Conservation (phyloP, 352 stramenopile genomes). For the Phytophthora idaei region DNA sequence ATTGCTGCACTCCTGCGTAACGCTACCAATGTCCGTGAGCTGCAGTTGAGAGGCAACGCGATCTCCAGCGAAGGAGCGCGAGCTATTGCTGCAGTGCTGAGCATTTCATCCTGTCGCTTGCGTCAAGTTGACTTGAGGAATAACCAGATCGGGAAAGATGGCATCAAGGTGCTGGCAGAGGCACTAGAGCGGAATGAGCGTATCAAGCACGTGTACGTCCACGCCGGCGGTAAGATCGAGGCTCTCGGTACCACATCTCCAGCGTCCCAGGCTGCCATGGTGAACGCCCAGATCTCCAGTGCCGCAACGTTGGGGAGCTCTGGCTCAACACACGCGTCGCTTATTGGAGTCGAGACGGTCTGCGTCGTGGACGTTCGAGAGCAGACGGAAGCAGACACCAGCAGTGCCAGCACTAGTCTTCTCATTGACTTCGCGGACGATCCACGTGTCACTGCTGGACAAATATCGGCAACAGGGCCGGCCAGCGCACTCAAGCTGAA, state of each 20-base stretch:
- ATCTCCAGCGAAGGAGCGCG: slow-evolving; percentile 93
- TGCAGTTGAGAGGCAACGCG: slow-evolving; percentile 92
- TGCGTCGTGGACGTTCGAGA: slow-evolving; percentile 95
- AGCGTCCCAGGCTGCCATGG: slow-evolving; percentile 35
- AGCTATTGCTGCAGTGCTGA: slow-evolving; percentile 92
- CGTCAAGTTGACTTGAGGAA: slow-evolving; percentile 90
- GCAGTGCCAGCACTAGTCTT: slow-evolving; percentile 29
- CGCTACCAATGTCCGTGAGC: slow-evolving; percentile 89
- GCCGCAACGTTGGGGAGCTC: slow-evolving; percentile 33
- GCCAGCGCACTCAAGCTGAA: slow-evolving; percentile 68
- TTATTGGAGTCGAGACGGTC: slow-evolving; percentile 92
- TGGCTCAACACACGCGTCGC: slow-evolving; percentile 28
- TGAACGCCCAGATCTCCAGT: slow-evolving; percentile 59
- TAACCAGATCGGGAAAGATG: slow-evolving; percentile 92
- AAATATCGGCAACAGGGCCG: slow-evolving; percentile 23
- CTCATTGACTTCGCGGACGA: slow-evolving; percentile 36
- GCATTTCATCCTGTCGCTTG: slow-evolving; percentile 72
- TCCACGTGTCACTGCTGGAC: slow-evolving; percentile 17
- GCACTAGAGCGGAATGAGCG: slow-evolving; percentile 92
- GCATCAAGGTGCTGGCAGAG: slow-evolving; percentile 93
- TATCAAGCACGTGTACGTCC: slow-evolving; percentile 96
- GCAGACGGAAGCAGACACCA: slow-evolving; percentile 48
- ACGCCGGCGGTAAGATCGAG: slow-evolving; percentile 95
- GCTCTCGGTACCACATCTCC: slow-evolving; percentile 81
- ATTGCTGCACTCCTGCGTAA: slow-evolving; percentile 93